Percentiles rank a stretch among this genome's conserved stretches.
Conservation (phyloP, 352 stramenopile genomes). For the Blastocystis sp. region DNA sequence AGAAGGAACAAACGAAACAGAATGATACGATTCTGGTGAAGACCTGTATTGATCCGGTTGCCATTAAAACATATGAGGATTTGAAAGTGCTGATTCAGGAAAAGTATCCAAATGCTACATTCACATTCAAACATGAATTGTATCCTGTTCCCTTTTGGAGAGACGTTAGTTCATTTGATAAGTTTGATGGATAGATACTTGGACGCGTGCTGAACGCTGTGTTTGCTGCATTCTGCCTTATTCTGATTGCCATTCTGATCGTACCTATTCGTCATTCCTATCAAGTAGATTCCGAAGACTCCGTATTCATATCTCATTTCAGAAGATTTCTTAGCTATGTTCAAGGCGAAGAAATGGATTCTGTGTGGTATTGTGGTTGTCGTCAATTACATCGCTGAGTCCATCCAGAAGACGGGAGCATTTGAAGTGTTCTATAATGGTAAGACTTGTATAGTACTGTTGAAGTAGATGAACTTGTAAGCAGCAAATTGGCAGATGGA, state of each 20-base stretch:
- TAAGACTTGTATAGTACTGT: background rate
- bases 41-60: constrained; percentile 45
- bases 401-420: constrained; percentile 55
- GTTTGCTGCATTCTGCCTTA: constrained; percentile 57
- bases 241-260: constrained; percentile 46
- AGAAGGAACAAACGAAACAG: background rate
- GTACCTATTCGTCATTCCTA: background rate
- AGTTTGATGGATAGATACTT: background rate
- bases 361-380: constrained; percentile 20
- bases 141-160: constrained; percentile 54
- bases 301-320: constrained; percentile 54
- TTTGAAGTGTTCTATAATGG: constrained; percentile 51
- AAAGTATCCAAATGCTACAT: constrained; percentile 8
- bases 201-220: constrained; percentile 5
- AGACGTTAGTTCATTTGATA: background rate
- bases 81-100: constrained; percentile 11
- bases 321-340: constrained; percentile 19
- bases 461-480: constrained; percentile 35
- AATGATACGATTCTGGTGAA: constrained; percentile 29
- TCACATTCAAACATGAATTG: constrained; percentile 30
- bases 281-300: constrained; percentile 46
- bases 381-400: constrained; percentile 46
- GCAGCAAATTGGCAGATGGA: constrained; percentile 43
- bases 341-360: constrained; percentile 42
- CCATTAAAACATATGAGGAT: constrained; percentile 63